Base-by-base conservation (phyloP, 1,139 yeast genomes). In the Yamadazyma blattariae region DNA sequence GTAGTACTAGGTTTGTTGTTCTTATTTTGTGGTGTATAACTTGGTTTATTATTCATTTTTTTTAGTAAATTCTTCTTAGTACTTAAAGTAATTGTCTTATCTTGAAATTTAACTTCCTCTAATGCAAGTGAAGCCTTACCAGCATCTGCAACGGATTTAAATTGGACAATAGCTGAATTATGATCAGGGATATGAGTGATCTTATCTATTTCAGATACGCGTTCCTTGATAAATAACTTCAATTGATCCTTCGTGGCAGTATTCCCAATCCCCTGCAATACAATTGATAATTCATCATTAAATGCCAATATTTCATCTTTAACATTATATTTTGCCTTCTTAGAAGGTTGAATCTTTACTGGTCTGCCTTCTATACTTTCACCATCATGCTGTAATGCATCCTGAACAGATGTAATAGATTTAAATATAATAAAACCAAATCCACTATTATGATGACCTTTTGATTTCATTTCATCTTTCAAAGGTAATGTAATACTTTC, bases 71-170 rank as follows among this genome's bases (percentile, higher is more conserved):
- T 73, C 2, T 48, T 36, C 29, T 68, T 64, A 4, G 67, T 48
- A 1, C 72, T 73, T 18, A 72, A 54, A 14, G 51, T 47, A 2
- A 80, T 47, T 1, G 35, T 33, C 20, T 50, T 54, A 1, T 61
- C 70, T 10, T 67, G 71, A 18, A 75, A 57, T 7, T 41, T 48
- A 9, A 46, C 46, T 0, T 78, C 76, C 27, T 72, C 68, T n/a
- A 82, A 48, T 3, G 57, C 55, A 54, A 84, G 53, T 0, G 69
- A 59, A 0, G 84, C 84, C 36, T 58, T 69, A 0, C 94, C 92
- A 3, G 85, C 75, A 37, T 70, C 73, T 8, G 59, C 52, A 0
- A 67, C 63, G 5, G 56, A 57, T 17, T 51, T 57, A 47, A 77
- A 80, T 45, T 77, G 77, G 2, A 84, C 66, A 12, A 77, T 50